Evolutionary conservation across 2,329 filamentous ascomycete species (phyloP).

Genomic region (Phialophora chinensis): DNA sequence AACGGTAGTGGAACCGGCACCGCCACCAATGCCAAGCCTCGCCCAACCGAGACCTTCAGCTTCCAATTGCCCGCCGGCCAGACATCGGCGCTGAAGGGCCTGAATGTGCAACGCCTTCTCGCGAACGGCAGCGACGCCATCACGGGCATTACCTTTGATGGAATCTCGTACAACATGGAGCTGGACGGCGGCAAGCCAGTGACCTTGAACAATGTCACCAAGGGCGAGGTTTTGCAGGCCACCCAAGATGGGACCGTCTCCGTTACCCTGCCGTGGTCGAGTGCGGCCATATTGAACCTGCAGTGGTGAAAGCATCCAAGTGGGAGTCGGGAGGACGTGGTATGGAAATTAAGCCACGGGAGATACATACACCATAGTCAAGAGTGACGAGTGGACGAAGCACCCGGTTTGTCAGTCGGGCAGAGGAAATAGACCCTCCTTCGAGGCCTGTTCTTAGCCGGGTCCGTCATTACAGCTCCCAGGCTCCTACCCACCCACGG

Average conservation of each 20-base stretch:
- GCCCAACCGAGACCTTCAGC: conserved; percentile 38
- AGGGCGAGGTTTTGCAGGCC: conserved; percentile 51
- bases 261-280: conserved; percentile 41
- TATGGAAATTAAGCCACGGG: background rate
- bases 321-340: background rate
- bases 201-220: conserved; percentile 61
- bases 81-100: conserved; percentile 29
- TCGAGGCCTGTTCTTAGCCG: no score
- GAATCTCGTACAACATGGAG: conserved; percentile 67
- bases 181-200: conserved; percentile 61
- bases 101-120: conserved; percentile 56
- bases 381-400: background rate
- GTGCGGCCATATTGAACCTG: conserved; percentile 41
- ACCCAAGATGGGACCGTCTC: conserved; percentile 45
- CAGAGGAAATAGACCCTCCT: background rate
- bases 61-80: conserved; percentile 40
- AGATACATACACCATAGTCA: background rate
- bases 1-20: conserved; percentile 40
- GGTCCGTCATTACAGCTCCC: no score
- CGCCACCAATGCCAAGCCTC: conserved; percentile 7
- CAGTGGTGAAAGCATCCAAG: conserved; percentile 19
- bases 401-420: no score
- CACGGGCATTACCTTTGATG: conserved; percentile 66
- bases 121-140: conserved; percentile 70
- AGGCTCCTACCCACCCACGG: no score